These are phyloP conservation scores for Sporothrix humicola DNA, from an alignment of 2,329 filamentous ascomycete genomes.

Conservation along the genomic window DNA sequence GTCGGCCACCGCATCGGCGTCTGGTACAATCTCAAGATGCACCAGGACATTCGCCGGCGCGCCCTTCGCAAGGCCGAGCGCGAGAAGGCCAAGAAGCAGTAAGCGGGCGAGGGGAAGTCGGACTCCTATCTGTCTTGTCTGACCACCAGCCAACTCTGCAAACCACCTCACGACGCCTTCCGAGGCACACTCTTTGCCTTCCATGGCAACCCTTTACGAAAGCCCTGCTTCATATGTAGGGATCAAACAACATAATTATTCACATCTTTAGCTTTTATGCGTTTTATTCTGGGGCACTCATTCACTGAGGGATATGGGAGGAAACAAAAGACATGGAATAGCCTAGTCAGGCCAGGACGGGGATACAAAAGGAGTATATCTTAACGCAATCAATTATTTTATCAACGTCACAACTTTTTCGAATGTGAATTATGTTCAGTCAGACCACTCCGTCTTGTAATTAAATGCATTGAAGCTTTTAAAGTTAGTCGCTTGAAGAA, in stretches of 20 bases:
- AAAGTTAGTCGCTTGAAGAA: neutral
- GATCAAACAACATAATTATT: neutral
- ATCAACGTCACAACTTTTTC: neutral
- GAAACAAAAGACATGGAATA: neutral
- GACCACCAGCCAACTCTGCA: too few relatives aligned
- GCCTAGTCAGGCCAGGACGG: neutral
- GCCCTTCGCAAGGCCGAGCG: constrained; percentile 84
- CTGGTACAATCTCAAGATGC: constrained; percentile 68
- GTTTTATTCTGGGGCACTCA: neutral
- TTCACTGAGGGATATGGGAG: neutral
- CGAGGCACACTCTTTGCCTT: neutral
- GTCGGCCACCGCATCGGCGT: constrained; percentile 55
- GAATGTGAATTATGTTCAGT: too few relatives aligned
- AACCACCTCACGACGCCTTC: too few relatives aligned
- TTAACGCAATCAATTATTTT: neutral
- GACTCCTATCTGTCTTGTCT: too few relatives aligned
- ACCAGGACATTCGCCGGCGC: constrained; percentile 79
- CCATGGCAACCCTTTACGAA: neutral
- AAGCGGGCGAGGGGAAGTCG: too few relatives aligned
- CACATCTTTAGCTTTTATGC: neutral
- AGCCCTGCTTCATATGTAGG: too few relatives aligned
- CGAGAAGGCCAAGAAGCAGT: constrained; percentile 74
- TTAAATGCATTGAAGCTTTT: too few relatives aligned
- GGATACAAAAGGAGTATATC: neutral
- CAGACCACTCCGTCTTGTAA: too few relatives aligned